Conservation (phyloP, 768 basidiomycete genomes). For the Crucibulum laeve region DNA sequence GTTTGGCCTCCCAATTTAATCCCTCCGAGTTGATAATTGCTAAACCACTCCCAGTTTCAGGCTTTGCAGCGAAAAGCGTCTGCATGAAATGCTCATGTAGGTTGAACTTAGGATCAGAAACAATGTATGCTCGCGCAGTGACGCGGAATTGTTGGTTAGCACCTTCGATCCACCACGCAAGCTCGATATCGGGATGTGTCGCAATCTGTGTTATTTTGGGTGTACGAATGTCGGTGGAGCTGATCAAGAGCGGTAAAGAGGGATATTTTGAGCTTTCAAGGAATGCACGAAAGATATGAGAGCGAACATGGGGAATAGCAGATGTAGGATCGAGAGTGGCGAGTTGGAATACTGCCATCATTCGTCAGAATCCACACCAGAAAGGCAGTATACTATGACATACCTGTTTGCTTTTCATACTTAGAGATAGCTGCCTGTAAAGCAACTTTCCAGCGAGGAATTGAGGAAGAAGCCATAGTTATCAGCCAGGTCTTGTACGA, state of each 20-base stretch:
- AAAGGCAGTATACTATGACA: slow-evolving; percentile 4
- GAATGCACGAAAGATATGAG: slow-evolving; percentile 58
- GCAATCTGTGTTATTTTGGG: slow-evolving; percentile 62
- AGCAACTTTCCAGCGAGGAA: slow-evolving; percentile 43
- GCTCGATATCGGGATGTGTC: slow-evolving; percentile 45
- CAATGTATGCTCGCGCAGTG: slow-evolving; percentile 47
- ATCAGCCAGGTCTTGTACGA: too few relatives aligned
- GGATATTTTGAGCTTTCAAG: slow-evolving; percentile 37
- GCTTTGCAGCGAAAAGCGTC: slow-evolving; percentile 13
- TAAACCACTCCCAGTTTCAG: slow-evolving; percentile 14
- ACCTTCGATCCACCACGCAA: slow-evolving; percentile 72
- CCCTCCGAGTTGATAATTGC: slow-evolving; percentile 30
- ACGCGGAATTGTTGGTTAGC: slow-evolving; percentile 74
- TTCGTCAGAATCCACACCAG: not conserved
- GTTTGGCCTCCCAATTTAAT: slow-evolving; percentile 66
- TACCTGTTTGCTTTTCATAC: slow-evolving; percentile 34
- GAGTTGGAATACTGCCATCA: slow-evolving; percentile 50
- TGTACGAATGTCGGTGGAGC: slow-evolving; percentile 69
- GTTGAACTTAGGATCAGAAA: slow-evolving; percentile 43
- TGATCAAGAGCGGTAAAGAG: slow-evolving; percentile 55
- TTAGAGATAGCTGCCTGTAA: slow-evolving; percentile 38
- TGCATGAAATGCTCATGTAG: slow-evolving; percentile 29
- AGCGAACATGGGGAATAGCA: slow-evolving; percentile 56
- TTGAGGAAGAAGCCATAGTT: slow-evolving; percentile 3
- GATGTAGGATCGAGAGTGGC: slow-evolving; percentile 45